phyloP scores from a whole-genome alignment of 1,284 basidiomycete genomes.

The Malassezia dermatis region DNA sequence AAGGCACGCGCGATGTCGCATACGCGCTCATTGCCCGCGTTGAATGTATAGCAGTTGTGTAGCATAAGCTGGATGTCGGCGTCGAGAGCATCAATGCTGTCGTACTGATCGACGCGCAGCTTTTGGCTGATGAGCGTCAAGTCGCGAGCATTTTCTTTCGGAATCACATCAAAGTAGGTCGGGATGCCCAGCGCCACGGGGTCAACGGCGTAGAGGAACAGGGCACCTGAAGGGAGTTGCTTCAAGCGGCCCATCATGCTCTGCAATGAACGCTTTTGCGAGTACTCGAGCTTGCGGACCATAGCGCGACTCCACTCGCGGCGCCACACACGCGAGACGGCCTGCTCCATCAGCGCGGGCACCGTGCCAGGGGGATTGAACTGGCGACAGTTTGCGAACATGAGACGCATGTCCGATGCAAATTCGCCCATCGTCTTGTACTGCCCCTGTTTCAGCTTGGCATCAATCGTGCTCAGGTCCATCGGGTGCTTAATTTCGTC shows the following conservation, averaged over 20 bases:
- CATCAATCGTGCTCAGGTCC: conserved; percentile 77
- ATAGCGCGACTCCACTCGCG: conserved; percentile 72
- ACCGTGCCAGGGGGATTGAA: conserved; percentile 54
- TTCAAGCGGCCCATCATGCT: conserved; percentile 58
- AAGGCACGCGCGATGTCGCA: conserved; percentile 51
- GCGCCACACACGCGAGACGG: conserved; percentile 52
- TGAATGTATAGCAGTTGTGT: conserved; percentile 72
- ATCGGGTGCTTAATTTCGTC: conserved; percentile 84
- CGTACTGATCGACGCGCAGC: conserved; percentile 72
- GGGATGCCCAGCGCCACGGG: conserved; percentile 62
- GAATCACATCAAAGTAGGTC: conserved; percentile 70
- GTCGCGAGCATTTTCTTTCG: conserved; percentile 74
- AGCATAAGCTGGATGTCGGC: conserved; percentile 76
- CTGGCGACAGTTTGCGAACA: conserved; percentile 68
- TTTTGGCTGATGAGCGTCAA: conserved; percentile 69
- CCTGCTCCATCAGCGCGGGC: conserved; percentile 64
- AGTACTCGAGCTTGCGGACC: conserved; percentile 64
- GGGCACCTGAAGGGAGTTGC: conserved; percentile 20
- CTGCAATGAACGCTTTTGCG: conserved; percentile 71
- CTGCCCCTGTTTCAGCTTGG: conserved; percentile 51
- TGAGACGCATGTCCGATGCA: conserved; percentile 66
- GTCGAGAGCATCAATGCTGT: conserved; percentile 63
- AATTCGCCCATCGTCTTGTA: conserved; percentile 54
- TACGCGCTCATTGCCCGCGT: conserved; percentile 67
- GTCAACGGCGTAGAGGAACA: conserved; percentile 59